Conservation (phyloP, 768 basidiomycete genomes). For the Lyophyllum decastes region DNA sequence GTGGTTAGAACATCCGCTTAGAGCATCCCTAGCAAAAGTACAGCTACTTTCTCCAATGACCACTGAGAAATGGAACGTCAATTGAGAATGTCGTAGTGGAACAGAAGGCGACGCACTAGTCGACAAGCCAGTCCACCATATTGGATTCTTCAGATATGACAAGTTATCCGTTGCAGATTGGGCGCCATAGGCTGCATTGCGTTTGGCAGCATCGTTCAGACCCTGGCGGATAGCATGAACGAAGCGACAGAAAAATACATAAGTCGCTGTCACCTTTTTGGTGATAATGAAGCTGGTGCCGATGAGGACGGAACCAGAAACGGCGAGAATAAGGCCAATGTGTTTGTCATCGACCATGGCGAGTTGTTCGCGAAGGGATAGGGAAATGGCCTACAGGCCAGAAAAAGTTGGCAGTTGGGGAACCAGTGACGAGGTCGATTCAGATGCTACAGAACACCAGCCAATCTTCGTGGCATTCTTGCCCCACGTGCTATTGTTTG, state of each 20-base stretch:
- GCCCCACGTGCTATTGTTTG: conserved; percentile 20
- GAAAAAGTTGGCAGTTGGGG: conserved; percentile 3
- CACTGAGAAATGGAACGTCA: conserved; percentile 51
- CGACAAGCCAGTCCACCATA: conserved; percentile 97
- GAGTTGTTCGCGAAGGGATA: conserved; percentile 2
- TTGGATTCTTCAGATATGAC: conserved; percentile 85
- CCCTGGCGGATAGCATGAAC: conserved; percentile 54
- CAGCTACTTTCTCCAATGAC: conserved; percentile 84
- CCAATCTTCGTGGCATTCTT: conserved; percentile 21
- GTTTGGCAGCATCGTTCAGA: conserved; percentile 79
- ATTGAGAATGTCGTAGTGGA: conserved; percentile 1
- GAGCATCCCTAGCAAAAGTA: not conserved
- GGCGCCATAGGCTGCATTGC: conserved; percentile 43
- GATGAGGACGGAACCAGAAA: conserved; percentile 83
- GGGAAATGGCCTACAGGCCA: conserved; percentile 19
- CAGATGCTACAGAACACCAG: not conserved
- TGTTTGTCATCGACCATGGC: conserved; percentile 91
- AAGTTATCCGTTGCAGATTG: conserved; percentile 79
- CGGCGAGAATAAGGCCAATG: conserved; percentile 87
- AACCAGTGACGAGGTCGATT: conserved; percentile 3
- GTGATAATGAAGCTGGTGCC: conserved; percentile 98
- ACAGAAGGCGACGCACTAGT: conserved; percentile 65
- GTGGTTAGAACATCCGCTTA: conserved; percentile 4
- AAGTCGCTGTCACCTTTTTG: conserved; percentile 73
- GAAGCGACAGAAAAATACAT: not conserved